Evolutionary conservation across 169 alveolate species (phyloP), one percentile per base, ranked within the genome.

Genomic region (Ichthyophthirius multifiliis): DNA sequence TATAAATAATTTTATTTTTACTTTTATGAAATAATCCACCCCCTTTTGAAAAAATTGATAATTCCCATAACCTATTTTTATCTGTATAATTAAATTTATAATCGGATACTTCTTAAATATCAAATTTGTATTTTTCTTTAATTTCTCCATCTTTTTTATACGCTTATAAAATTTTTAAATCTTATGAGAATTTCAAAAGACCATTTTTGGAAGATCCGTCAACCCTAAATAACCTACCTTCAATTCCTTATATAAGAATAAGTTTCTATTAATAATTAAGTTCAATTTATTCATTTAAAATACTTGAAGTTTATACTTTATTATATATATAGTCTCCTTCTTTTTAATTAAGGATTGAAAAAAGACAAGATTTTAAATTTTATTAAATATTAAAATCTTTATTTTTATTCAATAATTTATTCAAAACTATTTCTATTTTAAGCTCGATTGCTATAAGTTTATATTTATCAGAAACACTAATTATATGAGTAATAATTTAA

Each of bases 21-120:
- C 71, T 55, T 55, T 55, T 55, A 55, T 27, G 23, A 27, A 55
- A 55, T 27, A 55, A 55, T 55, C 71, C 71, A 27, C 71, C 71
- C 3, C 43, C 71, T 10, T 27, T 55, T 0, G 71, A 55, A 39
- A 55, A 55, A 27, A 39, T 55, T 27, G 71, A 55, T 16, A 55
- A 39, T 10, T 55, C 71, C 71, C 71, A 55, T 4, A 55, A 34
- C 13, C 31, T 55, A 27, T 55, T 55, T 10, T 55, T 55, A 13
- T 55, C 71, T 5, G 13, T 1, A 7, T 55, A 55, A 27, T 55
- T 55, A 27, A 55, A 55, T 55, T 55, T 55, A 55, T 55, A 55
- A 27, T 55, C 71, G 13, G 71, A 27, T 4, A 55, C 71, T 55
- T 55, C 71, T 12, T 10, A 27, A 27, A 55, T 34, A 20, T n/a